Evolutionary conservation across 2,329 filamentous ascomycete species (phyloP).

Genomic region (Aureobasidium sp.): DNA sequence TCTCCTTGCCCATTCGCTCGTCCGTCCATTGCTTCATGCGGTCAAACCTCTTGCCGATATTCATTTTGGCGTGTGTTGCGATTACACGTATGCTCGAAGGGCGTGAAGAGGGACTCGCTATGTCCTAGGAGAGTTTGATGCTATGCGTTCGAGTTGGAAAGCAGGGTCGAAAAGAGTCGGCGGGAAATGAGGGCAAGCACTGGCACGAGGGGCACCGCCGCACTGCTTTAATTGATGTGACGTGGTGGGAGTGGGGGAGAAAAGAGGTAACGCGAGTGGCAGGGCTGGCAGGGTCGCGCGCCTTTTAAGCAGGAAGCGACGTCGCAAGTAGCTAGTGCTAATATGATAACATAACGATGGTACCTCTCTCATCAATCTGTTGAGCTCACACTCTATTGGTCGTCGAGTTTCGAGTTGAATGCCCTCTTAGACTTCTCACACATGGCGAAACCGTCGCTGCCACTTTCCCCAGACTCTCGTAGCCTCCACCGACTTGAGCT

Average conservation of each 20-base stretch:
- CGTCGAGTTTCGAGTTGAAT: background rate
- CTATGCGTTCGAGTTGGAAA: background rate
- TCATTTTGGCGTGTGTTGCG: conserved; percentile 31
- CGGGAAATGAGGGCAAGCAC: conserved; percentile 12
- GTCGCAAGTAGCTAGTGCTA: background rate
- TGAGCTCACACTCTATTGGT: conserved; percentile 1
- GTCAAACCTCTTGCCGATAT: conserved; percentile 81
- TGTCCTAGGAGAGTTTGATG: background rate
- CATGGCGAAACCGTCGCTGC: conserved; percentile 3
- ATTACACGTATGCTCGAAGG: background rate
- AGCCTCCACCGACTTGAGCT: background rate
- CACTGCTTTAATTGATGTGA: conserved; percentile 11
- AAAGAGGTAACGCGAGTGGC: background rate
- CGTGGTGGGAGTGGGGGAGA: background rate
- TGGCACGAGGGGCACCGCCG: conserved; percentile 10
- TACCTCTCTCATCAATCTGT: background rate
- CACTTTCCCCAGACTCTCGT: conserved; percentile 4
- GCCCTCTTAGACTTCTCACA: conserved; percentile 3
- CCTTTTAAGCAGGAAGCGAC: background rate
- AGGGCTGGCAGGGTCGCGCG: background rate
- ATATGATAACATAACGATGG: background rate
- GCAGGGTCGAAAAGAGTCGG: background rate
- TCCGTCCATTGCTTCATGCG: conserved; percentile 97
- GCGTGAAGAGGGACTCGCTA: background rate
- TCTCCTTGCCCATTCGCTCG: conserved; percentile 89